A percentile compares a stretch with the other conserved stretches of the same genome.
phyloP scores from a whole-genome alignment of 345 rosid genomes.

The Syzygium aromaticum region DNA sequence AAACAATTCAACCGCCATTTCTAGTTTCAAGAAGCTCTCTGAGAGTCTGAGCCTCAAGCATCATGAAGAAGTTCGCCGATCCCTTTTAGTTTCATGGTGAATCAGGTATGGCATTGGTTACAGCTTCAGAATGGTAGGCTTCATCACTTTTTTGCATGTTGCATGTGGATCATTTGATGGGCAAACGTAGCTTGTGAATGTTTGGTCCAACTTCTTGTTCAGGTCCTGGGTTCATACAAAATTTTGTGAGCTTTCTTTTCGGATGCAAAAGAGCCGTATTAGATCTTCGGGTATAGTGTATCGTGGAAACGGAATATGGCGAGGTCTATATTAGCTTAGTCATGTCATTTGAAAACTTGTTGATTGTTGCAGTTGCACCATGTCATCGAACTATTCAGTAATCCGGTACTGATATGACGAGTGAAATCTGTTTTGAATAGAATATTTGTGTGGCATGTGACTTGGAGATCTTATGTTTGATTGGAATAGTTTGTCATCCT shows the following conservation, averaged over 20 bases:
- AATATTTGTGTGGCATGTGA: neutral
- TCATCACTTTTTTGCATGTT: neutral
- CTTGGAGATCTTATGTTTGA: neutral
- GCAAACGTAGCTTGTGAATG: neutral
- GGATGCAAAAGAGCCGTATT: neutral
- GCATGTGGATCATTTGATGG: neutral
- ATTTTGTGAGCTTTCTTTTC: neutral
- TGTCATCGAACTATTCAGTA: neutral
- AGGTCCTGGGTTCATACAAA: neutral
- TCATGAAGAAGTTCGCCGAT: neutral
- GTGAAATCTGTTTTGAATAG: neutral
- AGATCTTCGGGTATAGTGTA: neutral
- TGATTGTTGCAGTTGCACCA: neutral
- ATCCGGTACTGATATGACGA: neutral
- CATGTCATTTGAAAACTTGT: neutral
- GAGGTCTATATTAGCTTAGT: neutral
- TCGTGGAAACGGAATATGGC: neutral
- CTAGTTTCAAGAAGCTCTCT: constrained; percentile 2
- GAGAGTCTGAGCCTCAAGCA: neutral
- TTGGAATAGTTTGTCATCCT: neutral
- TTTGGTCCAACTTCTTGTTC: neutral
- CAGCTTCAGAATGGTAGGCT: neutral
- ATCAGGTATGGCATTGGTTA: neutral
- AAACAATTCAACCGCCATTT: constrained; percentile 29
- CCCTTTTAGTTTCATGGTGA: neutral